Base-by-base conservation (phyloP, 148 eudicot genomes). In the Rhododendron simsii region DNA sequence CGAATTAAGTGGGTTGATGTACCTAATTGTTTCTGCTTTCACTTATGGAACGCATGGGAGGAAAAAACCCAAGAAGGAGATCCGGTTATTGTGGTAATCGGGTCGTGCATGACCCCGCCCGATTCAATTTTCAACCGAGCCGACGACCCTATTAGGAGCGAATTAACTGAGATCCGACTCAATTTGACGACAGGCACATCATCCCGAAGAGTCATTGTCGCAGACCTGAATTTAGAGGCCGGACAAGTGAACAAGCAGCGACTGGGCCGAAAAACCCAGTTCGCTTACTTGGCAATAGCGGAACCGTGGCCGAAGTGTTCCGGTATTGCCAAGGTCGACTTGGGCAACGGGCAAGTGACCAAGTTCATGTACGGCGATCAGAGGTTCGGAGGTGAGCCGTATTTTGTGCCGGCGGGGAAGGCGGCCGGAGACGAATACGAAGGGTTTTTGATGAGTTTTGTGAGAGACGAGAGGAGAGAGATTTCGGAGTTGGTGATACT, bases 21-120 rank as follows among this genome's bases (percentile, higher is more conserved):
- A 1, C 92, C 92, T 0, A 63, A 88, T 35, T 89, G 93, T 59
- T 93, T 93, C 48, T 91, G 94, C 84, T 91, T 93, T 45, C 96
- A 93, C 77, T 85, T 93, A 14, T 86, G 85, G 91, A 93, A 93
- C 67, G 92, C 96, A 44, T 93, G 94, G 94, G 96, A 93, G 55
- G 94, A 92, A 75, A 74, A 8, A 37, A 74, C 57, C 69, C 18
- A 65, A 41, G 33, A 87, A 8, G 92, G 86, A 0, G 90, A 89
- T 0, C 87, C 76, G 75, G 84, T 63, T 1, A 85, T 93, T 4
- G 89, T 91, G 0, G 84, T 93, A 2, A 92, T 93, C 3, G 93
- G 90, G 13, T 93, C 94, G 9, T 91, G 94, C 89, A 90, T 92
- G 91, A 90, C 84, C 53, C 96, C 93, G 3, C 87, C 94, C 5